Conservation (phyloP, 2,329 filamentous ascomycete species). For the Thermoascus crustaceus region DNA sequence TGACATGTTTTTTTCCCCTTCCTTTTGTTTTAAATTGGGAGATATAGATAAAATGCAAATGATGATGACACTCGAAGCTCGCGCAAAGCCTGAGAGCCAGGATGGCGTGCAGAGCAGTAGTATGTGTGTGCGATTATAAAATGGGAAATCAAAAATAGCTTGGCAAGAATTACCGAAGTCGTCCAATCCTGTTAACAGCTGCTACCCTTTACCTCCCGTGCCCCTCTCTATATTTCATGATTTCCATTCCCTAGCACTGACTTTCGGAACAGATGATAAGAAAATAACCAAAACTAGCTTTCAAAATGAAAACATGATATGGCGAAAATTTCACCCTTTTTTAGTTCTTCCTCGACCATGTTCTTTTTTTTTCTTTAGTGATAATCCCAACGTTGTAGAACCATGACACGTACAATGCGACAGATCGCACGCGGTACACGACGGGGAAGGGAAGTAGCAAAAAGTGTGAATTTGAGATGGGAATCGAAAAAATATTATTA, state of each 20-base stretch:
- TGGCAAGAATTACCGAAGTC: slow-evolving; percentile 3
- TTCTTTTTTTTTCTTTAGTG: background rate
- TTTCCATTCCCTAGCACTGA: slow-evolving; percentile 7
- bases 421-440: background rate
- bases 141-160: slow-evolving; percentile 2
- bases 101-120: no score
- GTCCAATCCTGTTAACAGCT: slow-evolving; percentile 4
- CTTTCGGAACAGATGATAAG: slow-evolving; percentile 3
- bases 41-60: background rate
- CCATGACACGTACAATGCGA: background rate
- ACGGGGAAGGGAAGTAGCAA: background rate
- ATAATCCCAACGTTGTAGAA: background rate
- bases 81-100: background rate
- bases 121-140: no score
- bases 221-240: slow-evolving; percentile 11
- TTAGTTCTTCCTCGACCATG: slow-evolving; percentile 1
- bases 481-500: no score
- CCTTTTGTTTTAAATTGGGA: background rate
- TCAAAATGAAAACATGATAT: slow-evolving; percentile 2
- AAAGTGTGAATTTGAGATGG: no score
- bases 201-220: slow-evolving; percentile 9
- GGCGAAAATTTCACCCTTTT: slow-evolving; percentile 2
- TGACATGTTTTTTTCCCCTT: background rate
- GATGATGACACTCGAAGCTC: background rate
- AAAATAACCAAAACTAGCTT: slow-evolving; percentile 1